phyloP scores from a whole-genome alignment of 108 stramenopile species.

The Cyclotella cryptica region DNA sequence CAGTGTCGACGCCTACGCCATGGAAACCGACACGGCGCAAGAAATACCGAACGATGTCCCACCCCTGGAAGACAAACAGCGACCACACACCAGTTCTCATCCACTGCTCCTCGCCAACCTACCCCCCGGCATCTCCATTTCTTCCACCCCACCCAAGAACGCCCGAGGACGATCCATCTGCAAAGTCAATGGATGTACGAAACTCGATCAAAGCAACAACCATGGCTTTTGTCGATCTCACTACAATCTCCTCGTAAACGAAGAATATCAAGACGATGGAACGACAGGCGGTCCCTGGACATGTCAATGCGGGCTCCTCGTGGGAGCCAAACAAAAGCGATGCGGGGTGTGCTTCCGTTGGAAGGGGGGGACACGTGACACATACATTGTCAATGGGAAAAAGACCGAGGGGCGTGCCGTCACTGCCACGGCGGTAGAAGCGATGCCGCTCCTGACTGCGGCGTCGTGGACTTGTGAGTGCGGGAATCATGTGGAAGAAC shows the following conservation, averaged over 20 bases:
- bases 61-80: not conserved
- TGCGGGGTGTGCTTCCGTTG: slow-evolving; percentile 9
- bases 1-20: not conserved
- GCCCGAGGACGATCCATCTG: slow-evolving; percentile 20
- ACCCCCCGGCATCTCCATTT: slow-evolving; percentile 14
- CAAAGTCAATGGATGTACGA: slow-evolving; percentile 34
- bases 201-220: slow-evolving; percentile 32
- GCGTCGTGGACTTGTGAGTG: slow-evolving; percentile 36
- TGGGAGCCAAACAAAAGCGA: slow-evolving; percentile 12
- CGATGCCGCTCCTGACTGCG: not conserved
- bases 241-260: slow-evolving; percentile 13
- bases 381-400: not conserved
- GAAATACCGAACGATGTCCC: not conserved
- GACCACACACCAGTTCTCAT: not conserved
- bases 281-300: slow-evolving; percentile 9
- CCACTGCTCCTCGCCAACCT: not conserved
- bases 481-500: slow-evolving; percentile 10
- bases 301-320: slow-evolving; percentile 12
- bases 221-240: slow-evolving; percentile 40
- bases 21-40: not conserved
- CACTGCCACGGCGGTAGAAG: not conserved
- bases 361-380: slow-evolving; percentile 20
- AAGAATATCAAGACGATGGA: not conserved
- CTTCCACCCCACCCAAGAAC: slow-evolving; percentile 4
- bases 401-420: not conserved